Evolutionary conservation across 768 basidiomycete genomes (phyloP).

Genomic region (Lentinus brumalis): DNA sequence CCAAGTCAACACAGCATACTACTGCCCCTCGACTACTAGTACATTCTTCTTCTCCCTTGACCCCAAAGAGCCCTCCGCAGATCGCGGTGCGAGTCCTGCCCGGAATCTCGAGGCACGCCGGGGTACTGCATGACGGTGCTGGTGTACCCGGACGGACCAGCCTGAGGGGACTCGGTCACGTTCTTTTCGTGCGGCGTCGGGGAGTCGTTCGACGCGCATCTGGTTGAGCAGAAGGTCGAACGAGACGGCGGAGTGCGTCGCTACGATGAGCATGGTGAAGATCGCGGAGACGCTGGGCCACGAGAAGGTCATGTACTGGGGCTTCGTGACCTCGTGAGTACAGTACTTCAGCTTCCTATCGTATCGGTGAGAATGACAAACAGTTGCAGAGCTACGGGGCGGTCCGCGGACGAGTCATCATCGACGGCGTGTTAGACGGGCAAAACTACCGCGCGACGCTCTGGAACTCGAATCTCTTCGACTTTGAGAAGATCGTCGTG

Average conservation of each 20-base stretch:
- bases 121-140: constrained; percentile 7
- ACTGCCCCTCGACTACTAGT: constrained; percentile 12
- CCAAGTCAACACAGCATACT: constrained; percentile 1
- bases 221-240: constrained; percentile 25
- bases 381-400: constrained; percentile 19
- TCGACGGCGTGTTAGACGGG: constrained; percentile 34
- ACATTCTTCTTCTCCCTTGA: background rate
- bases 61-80: background rate
- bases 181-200: constrained; percentile 14
- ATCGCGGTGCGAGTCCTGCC: constrained; percentile 13
- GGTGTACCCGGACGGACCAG: constrained; percentile 15
- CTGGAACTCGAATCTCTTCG: constrained; percentile 27
- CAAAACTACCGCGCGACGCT: constrained; percentile 22
- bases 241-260: constrained; percentile 24
- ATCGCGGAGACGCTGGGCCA: constrained; percentile 30
- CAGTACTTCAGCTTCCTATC: no score
- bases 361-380: background rate
- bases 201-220: constrained; percentile 19
- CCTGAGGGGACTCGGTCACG: constrained; percentile 8
- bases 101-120: background rate
- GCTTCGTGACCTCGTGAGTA: no score
- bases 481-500: constrained; percentile 25
- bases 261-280: constrained; percentile 30
- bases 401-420: constrained; percentile 26
- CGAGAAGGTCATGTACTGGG: constrained; percentile 35